These are phyloP conservation scores for Leucocoprinus sp. DNA, from an alignment of 768 basidiomycete genomes.

Conservation along the genomic window DNA sequence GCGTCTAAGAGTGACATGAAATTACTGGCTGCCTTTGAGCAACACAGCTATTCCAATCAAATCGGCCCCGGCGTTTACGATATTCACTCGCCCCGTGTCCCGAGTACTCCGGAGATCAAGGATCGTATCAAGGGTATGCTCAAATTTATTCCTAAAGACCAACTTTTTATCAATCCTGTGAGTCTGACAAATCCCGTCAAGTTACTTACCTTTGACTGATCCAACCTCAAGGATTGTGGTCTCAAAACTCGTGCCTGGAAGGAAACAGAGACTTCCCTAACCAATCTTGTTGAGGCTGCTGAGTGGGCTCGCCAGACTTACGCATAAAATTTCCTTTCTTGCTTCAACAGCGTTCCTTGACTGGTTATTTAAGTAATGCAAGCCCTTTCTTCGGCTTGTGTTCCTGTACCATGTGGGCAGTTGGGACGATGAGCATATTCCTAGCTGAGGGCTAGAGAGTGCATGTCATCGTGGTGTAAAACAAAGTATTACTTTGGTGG, in stretches of 20 bases:
- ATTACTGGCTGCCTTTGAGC: constrained; percentile 89
- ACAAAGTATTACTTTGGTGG: constrained; percentile 27
- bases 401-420: constrained; percentile 46
- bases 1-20: constrained; percentile 99
- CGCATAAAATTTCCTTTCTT: constrained; percentile 52
- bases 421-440: constrained; percentile 28
- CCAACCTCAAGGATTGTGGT: constrained; percentile 68
- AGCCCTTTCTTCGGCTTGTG: constrained; percentile 18
- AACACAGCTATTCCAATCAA: constrained; percentile 92
- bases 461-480: constrained; percentile 19
- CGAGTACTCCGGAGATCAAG: constrained; percentile 87
- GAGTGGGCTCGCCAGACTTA: constrained; percentile 86
- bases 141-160: constrained; percentile 66
- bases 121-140: constrained; percentile 85
- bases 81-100: constrained; percentile 99
- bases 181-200: constrained; percentile 14
- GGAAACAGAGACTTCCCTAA: constrained; percentile 87
- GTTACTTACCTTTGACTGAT: constrained; percentile 1
- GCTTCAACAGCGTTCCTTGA: constrained; percentile 90
- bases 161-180: constrained; percentile 88
- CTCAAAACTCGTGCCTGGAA: constrained; percentile 98
- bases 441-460: constrained; percentile 12
- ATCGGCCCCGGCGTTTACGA: constrained; percentile 99
- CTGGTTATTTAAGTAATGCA: constrained; percentile 47
- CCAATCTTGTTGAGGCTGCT: constrained; percentile 85